Base-by-base conservation (phyloP, 495 filamentous ascomycete species). In the Penicillium salamii region DNA sequence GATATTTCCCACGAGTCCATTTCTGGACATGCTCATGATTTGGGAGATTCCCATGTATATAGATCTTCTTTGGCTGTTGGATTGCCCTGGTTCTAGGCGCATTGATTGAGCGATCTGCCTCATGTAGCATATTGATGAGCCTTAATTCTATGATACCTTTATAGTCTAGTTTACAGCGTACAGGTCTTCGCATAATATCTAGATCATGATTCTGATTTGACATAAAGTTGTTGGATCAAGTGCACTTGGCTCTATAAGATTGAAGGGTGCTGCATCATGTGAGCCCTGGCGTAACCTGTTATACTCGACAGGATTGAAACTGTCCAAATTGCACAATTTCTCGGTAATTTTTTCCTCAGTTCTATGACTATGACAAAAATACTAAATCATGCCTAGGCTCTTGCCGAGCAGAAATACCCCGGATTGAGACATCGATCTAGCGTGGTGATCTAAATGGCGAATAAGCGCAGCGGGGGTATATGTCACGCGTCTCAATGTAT, bases 91-190 rank as follows among this genome's bases (percentile, higher is more conserved):
- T 38, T 47, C 35, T 47, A 37, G 62, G 62, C 62, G 60, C 52
- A 61, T 61, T 59, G 52, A 59, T 50, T 58, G 46, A 60, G 60
- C 60, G 39, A 38, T 38, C 46, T 52, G 59, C 61, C 55, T 62
- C 54, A 63, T 66, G 60, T 63, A 63, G 59, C 54, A 66, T 66
- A 65, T 59, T 66, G 60, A 63, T 48, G 57, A 59, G 60, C 59
- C 42, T 45, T 66, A 66, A 66, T 63, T 61, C 52, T 36, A 63
- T 54, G 59, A 66, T 66, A 66, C 56, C 55, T 43, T 36, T 17
- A 56, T 65, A 35, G 34, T 57, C 43, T 39, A 11, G 23, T 26
- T 26, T n/a, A n/a, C n/a, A n/a, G n/a, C n/a, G n/a, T n/a, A n/a
- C n/a, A n/a, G n/a, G n/a, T n/a, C n/a, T n/a, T n/a, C n/a, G n/a